These are phyloP conservation scores for Calonectria fujianensis DNA, from an alignment of 2,329 filamentous ascomycete genomes.

Conservation along the genomic window DNA sequence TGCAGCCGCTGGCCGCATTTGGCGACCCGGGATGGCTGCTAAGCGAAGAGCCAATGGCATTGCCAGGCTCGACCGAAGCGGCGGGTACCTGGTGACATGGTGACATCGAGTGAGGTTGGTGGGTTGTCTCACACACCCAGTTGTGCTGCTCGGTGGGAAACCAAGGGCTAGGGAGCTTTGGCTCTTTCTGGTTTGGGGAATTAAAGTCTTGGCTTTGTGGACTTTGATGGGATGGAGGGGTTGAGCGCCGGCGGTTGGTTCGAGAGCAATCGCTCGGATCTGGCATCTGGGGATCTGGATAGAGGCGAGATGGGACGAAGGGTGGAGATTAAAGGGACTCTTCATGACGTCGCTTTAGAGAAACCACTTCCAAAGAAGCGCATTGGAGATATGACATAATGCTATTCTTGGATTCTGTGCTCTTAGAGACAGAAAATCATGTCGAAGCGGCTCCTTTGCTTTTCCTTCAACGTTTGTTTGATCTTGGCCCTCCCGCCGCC, in stretches of 20 bases:
- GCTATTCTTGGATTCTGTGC: background rate
- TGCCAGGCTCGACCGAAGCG: background rate
- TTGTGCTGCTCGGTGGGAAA: conserved; percentile 1
- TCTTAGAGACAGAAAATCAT: conserved; percentile 2
- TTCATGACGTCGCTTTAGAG: conserved; percentile 14
- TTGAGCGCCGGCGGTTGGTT: conserved; percentile 32
- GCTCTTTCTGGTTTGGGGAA: conserved; percentile 17
- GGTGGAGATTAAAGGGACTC: conserved; percentile 14
- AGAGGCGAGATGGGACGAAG: conserved; percentile 30
- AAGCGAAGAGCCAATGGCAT: conserved; percentile 43
- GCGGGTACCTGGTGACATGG: conserved; percentile 1
- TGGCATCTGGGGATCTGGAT: conserved; percentile 34
- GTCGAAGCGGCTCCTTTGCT: background rate
- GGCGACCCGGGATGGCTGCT: conserved; percentile 48
- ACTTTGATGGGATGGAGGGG: conserved; percentile 3
- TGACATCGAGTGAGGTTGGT: conserved; percentile 4
- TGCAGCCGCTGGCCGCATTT: conserved; percentile 54
- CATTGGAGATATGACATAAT: too few relatives aligned
- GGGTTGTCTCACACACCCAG: conserved; percentile 6
- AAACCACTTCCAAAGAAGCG: background rate
- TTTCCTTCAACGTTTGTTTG: conserved; percentile 23
- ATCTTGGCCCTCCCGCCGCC: background rate
- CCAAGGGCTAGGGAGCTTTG: conserved; percentile 9
- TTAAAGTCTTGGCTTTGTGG: conserved; percentile 30
- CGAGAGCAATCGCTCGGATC: conserved; percentile 9